Evolutionary conservation across 2,329 filamentous ascomycete genomes (phyloP).

Genomic region (Scytalidium sp.): DNA sequence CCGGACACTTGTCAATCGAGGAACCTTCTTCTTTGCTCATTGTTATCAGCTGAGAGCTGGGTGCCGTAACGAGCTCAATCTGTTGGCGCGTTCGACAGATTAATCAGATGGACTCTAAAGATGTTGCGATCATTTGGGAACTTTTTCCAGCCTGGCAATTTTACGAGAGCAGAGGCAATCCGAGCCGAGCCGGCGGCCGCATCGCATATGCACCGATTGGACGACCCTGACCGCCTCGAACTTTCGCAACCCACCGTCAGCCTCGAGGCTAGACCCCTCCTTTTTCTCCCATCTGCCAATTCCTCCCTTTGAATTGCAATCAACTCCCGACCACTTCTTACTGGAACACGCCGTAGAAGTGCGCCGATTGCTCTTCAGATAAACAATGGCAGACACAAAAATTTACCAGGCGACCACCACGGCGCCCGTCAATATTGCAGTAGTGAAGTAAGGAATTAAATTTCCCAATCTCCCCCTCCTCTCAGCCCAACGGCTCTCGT

Average conservation of each 20-base stretch:
- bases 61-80: no score
- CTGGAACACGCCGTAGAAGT: not conserved
- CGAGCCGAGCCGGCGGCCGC: no score
- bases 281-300: not conserved
- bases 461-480: constrained; percentile 12
- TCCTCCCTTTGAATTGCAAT: not conserved
- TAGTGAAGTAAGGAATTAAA: constrained; percentile 73
- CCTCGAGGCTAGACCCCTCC: not conserved
- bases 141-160: not conserved
- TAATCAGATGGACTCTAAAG: no score
- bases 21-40: not conserved
- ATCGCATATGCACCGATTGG: constrained; percentile 18
- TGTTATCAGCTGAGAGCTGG: not conserved
- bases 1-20: constrained; percentile 63
- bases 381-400: constrained; percentile 26
- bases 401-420: constrained; percentile 94
- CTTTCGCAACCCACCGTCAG: not conserved
- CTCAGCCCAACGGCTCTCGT: constrained; percentile 8
- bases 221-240: constrained; percentile 14
- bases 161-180: not conserved
- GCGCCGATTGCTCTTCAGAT: constrained; percentile 7
- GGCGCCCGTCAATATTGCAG: constrained; percentile 95
- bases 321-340: not conserved
- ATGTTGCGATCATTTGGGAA: no score
- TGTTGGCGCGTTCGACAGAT: not conserved